Percentiles rank a stretch among this genome's conserved stretches.
Evolutionary conservation across 768 basidiomycete species (phyloP).

Genomic region (Calocera cornea): DNA sequence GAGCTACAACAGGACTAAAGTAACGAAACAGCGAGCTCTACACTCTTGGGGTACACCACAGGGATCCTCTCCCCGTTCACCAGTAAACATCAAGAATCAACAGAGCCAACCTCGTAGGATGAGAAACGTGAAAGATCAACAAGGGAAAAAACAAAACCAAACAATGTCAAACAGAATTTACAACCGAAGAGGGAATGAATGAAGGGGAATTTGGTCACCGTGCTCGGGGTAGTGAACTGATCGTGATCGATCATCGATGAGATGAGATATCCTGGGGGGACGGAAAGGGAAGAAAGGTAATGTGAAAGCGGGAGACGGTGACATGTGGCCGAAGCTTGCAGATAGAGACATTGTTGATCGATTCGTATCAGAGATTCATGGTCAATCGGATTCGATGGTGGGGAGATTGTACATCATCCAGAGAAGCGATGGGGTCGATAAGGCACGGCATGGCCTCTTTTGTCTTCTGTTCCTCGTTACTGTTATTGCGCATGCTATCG

Average conservation of each 20-base stretch:
- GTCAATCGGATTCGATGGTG: not conserved
- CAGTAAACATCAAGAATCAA: not conserved
- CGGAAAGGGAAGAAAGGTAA: not conserved
- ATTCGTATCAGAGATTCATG: not conserved
- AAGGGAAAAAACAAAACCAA: not conserved
- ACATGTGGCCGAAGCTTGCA: slow-evolving; percentile 2
- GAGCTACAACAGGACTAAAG: not conserved
- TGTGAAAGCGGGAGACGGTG: not conserved
- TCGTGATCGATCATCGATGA: slow-evolving; percentile 3
- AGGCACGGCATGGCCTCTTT: not conserved
- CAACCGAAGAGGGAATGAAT: not conserved
- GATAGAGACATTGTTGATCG: not conserved
- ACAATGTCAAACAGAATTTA: not conserved
- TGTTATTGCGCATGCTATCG: too few relatives aligned
- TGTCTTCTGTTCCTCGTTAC: not conserved
- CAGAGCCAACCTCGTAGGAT: not conserved
- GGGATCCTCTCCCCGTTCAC: not conserved
- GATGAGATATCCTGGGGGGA: not conserved
- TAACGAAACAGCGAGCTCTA: not conserved
- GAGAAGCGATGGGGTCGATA: not conserved
- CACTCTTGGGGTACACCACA: not conserved
- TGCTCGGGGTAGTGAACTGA: not conserved
- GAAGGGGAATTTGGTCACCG: not conserved
- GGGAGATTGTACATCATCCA: not conserved
- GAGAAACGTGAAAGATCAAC: not conserved